Percentiles rank a stretch among this genome's conserved stretches.
phyloP scores from a whole-genome alignment of 306 rosid species.

The Vigna reflexopilosa region DNA sequence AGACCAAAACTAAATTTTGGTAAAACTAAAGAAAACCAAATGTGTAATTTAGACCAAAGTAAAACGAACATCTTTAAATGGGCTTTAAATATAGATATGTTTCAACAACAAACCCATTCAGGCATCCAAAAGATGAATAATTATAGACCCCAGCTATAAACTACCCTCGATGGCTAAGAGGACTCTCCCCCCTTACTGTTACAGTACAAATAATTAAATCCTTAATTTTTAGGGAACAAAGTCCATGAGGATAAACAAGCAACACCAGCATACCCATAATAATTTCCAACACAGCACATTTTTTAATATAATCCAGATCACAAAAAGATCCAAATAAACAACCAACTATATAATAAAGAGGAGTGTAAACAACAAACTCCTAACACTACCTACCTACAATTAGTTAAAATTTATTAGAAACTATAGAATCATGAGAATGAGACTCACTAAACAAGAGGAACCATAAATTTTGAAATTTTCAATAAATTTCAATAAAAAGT shows the following conservation, averaged over 20 bases:
- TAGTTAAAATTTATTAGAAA: background rate
- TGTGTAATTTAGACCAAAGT: background rate
- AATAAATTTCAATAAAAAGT: background rate
- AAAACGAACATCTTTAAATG: slow-evolving; percentile 1
- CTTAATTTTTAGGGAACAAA: background rate
- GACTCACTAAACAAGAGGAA: background rate
- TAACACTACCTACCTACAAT: background rate
- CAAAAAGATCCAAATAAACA: background rate
- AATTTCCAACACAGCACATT: slow-evolving; percentile 1
- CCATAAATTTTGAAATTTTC: background rate
- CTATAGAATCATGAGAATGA: background rate
- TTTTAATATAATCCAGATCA: background rate
- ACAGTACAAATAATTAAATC: slow-evolving; percentile 24
- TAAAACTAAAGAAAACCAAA: background rate
- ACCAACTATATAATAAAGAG: background rate
- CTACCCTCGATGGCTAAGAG: background rate
- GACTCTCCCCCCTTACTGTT: background rate
- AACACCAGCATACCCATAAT: background rate
- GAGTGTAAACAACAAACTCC: background rate
- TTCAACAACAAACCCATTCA: slow-evolving; percentile 28
- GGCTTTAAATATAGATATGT: slow-evolving; percentile 4
- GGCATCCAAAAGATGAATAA: slow-evolving; percentile 5
- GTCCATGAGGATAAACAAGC: background rate
- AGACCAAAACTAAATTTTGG: slow-evolving; percentile 19
- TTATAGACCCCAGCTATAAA: slow-evolving; percentile 5